These are phyloP conservation scores for Colletotrichum falcatum DNA, from an alignment of 2,329 filamentous ascomycete species.

Conservation along the genomic window DNA sequence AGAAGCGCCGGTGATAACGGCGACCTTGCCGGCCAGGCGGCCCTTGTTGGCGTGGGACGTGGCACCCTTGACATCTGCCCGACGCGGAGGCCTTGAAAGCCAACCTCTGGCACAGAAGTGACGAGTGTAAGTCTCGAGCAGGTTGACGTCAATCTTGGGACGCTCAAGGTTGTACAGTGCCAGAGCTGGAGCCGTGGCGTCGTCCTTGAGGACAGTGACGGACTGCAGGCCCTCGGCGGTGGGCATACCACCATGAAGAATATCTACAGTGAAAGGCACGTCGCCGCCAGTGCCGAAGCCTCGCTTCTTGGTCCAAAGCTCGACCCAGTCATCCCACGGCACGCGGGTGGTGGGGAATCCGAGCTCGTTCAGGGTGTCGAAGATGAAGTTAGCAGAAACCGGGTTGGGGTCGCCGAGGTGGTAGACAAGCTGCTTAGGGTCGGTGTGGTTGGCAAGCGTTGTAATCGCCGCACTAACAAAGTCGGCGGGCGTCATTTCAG, in stretches of 20 bases:
- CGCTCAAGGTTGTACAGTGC: conserved; percentile 66
- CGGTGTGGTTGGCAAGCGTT: conserved; percentile 73
- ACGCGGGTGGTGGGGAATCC: conserved; percentile 78
- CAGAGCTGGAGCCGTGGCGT: conserved; percentile 72
- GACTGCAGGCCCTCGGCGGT: conserved; percentile 76
- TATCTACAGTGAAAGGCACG: conserved; percentile 81
- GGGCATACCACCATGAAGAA: conserved; percentile 85
- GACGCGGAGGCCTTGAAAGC: conserved; percentile 72
- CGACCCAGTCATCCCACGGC: conserved; percentile 79
- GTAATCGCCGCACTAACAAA: conserved; percentile 82
- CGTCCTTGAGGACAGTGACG: conserved; percentile 80
- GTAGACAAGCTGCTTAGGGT: conserved; percentile 74
- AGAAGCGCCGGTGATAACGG: conserved; percentile 82
- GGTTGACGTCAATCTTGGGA: conserved; percentile 74
- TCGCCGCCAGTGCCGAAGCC: conserved; percentile 73
- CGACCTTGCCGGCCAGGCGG: conserved; percentile 75
- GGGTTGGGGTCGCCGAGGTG: conserved; percentile 81
- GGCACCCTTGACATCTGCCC: conserved; percentile 48
- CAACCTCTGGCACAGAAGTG: conserved; percentile 86
- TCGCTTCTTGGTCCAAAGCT: conserved; percentile 78
- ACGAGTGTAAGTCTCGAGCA: conserved; percentile 83
- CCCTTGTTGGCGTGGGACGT: conserved; percentile 56
- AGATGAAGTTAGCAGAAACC: conserved; percentile 73
- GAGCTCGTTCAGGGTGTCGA: conserved; percentile 71
- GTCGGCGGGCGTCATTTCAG: conserved; percentile 88